Conservation (phyloP, 495 filamentous ascomycete genomes). For the Aspergillus conjunctus region DNA sequence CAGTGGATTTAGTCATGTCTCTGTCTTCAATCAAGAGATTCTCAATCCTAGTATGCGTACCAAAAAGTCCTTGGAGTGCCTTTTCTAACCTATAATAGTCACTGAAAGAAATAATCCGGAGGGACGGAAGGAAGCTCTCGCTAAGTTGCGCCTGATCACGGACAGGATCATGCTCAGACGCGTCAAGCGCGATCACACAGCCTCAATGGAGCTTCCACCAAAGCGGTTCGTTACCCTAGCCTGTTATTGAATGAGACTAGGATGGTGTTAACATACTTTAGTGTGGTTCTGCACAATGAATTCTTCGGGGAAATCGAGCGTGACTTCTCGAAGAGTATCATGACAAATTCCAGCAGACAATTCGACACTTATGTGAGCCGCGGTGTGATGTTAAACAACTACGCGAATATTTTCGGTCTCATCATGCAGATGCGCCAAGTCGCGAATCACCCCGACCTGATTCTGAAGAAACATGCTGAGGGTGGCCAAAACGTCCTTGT, state of each 20-base stretch:
- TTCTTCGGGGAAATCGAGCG: conserved; percentile 95
- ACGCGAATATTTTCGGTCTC: conserved; percentile 78
- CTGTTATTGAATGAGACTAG: background rate
- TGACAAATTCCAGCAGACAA: conserved; percentile 80
- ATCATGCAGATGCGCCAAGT: conserved; percentile 99
- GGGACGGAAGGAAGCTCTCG: conserved; percentile 65
- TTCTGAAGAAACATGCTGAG: conserved; percentile 81
- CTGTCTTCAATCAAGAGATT: conserved; percentile 93
- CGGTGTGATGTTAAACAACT: conserved; percentile 95
- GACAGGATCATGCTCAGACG: conserved; percentile 92
- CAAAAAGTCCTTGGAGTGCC: conserved; percentile 8
- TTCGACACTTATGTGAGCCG: conserved; percentile 95
- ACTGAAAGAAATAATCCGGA: conserved; percentile 52
- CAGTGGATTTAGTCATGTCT: conserved; percentile 81
- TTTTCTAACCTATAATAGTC: conserved; percentile 32
- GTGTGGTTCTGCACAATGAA: conserved; percentile 82
- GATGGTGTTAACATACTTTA: conserved; percentile 15
- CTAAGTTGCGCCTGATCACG: conserved; percentile 81
- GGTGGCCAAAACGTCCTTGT: conserved; percentile 89
- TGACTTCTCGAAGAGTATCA: conserved; percentile 94
- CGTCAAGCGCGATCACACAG: conserved; percentile 86
- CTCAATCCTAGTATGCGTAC: conserved; percentile 69
- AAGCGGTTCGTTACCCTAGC: conserved; percentile 60
- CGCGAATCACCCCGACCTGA: conserved; percentile 91
- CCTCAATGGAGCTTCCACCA: conserved; percentile 91